Evolutionary conservation across 2,329 filamentous ascomycete genomes (phyloP), one percentile per base, ranked within the genome.

Genomic region (Ophiostoma sp.): DNA sequence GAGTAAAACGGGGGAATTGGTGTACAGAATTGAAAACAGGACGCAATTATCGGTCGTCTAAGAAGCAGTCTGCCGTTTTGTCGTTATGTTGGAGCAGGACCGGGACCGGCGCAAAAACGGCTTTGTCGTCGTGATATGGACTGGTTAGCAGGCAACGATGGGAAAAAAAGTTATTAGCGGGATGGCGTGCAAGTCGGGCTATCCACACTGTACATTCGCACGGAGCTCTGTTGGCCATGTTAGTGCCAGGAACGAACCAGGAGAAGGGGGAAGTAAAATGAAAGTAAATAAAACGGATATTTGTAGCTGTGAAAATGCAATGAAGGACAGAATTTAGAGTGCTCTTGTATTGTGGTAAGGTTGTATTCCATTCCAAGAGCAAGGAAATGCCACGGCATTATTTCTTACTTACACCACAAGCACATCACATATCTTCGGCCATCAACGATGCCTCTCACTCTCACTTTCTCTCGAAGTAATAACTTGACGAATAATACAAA

Each of bases 131-230:
- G 57, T 39, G 66, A 64, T 70, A 28, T 45, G 7, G 39, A 64
- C 45, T 61, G 63, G 63, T 57, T 72, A 61, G 68, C 50, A 55
- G 39, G n/a, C 19, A 12, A 42, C n/a, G 17, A 50, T 22, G 5
- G 42, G 52, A 31, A 70, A 73, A 72, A 73, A 70, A 61, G 55
- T 39, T 70, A 59, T 57, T 57, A 73, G 72, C 45, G 72, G 71
- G 71, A 57, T 61, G 52, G 36, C 50, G 59, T 63, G 45, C 15
- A 66, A 31, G 45, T 33, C n/a, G 0, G 3, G 3, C 11, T 42
- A 7, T 4, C 39, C 63, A 45, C 61, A 64, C n/a, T 68, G 61
- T 28, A 45, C 42, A 66, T 66, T 45, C 61, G 36, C 61, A 66
- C 22, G 22, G 61, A 48, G 42, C 15, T 48, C 17, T 66, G 6